Conservation (phyloP, 1,284 basidiomycete species). For the Bjerkandera adusta region DNA sequence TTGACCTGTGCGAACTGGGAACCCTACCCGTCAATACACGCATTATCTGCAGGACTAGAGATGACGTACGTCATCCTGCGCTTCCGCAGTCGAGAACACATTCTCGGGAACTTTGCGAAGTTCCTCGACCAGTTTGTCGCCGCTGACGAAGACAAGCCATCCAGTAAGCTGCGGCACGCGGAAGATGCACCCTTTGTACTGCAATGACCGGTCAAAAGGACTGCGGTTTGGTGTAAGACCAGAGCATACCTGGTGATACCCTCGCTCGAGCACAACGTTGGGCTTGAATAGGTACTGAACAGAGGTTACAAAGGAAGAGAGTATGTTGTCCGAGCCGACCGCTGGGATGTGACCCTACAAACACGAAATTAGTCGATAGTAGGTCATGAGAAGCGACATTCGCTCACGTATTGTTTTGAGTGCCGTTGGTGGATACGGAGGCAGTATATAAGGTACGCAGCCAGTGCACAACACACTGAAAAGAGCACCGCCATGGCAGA, state of each 20-base stretch:
- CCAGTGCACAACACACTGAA: too few relatives aligned
- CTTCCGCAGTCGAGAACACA: conserved; percentile 1
- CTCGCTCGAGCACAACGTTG: conserved; percentile 1
- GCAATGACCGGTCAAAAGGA: too few relatives aligned
- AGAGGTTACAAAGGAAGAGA: background rate
- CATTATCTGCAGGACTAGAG: background rate
- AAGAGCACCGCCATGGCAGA: too few relatives aligned
- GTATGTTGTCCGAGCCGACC: background rate
- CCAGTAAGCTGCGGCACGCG: background rate
- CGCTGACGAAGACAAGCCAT: conserved; percentile 1
- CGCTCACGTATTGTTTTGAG: too few relatives aligned
- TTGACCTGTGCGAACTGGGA: background rate
- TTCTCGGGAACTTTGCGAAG: background rate
- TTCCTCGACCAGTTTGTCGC: conserved; percentile 1
- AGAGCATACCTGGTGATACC: background rate
- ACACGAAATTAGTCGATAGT: too few relatives aligned
- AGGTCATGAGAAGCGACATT: too few relatives aligned
- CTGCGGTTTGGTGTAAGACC: too few relatives aligned
- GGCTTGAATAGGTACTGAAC: conserved; percentile 1
- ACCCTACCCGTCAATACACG: background rate
- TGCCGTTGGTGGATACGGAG: too few relatives aligned
- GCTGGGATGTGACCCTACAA: conserved; percentile 1
- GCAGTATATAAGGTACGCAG: too few relatives aligned
- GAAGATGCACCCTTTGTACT: conserved; percentile 3
- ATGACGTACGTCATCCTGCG: conserved; percentile 1